A percentile compares a stretch with the other conserved stretches of the same genome.
These are phyloP conservation scores for Centaurea solstitialis DNA, from an alignment of 129 eudicot species.

Conservation along the genomic window DNA sequence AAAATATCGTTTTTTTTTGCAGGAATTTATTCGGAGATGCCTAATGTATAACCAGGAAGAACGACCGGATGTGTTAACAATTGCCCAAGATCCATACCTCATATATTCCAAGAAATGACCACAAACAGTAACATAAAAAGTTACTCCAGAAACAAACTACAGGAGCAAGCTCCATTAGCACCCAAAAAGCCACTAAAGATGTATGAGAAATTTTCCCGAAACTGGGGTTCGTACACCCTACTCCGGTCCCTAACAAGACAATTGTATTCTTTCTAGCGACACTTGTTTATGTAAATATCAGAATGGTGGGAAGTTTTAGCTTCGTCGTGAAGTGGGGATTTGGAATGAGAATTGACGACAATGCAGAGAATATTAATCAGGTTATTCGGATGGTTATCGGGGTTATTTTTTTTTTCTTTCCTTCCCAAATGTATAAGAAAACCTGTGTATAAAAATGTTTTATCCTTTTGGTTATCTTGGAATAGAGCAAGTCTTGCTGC, in stretches of 20 bases:
- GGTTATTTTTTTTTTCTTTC: too few relatives aligned
- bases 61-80: slow-evolving; percentile 81
- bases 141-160: slow-evolving; percentile 3
- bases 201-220: slow-evolving; percentile 22
- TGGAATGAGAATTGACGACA: slow-evolving; percentile 6
- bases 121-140: not conserved
- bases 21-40: slow-evolving; percentile 92
- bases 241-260: not conserved
- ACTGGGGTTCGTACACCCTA: slow-evolving; percentile 13
- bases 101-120: slow-evolving; percentile 71
- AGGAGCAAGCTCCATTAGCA: not conserved
- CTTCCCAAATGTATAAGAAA: too few relatives aligned
- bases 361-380: too few relatives aligned
- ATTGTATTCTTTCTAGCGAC: slow-evolving; percentile 8
- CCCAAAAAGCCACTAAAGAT: not conserved
- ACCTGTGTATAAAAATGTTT: too few relatives aligned
- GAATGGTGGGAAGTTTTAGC: not conserved
- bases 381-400: too few relatives aligned
- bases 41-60: slow-evolving; percentile 89
- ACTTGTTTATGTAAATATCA: slow-evolving; percentile 24
- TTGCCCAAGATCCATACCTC: slow-evolving; percentile 88
- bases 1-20: slow-evolving; percentile 18
- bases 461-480: not conserved
- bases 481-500: not conserved
- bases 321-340: slow-evolving; percentile 7